These are phyloP conservation scores for Cladochytrium replicatum DNA, from an alignment of 192 early-diverging fungal species.

Conservation along the genomic window DNA sequence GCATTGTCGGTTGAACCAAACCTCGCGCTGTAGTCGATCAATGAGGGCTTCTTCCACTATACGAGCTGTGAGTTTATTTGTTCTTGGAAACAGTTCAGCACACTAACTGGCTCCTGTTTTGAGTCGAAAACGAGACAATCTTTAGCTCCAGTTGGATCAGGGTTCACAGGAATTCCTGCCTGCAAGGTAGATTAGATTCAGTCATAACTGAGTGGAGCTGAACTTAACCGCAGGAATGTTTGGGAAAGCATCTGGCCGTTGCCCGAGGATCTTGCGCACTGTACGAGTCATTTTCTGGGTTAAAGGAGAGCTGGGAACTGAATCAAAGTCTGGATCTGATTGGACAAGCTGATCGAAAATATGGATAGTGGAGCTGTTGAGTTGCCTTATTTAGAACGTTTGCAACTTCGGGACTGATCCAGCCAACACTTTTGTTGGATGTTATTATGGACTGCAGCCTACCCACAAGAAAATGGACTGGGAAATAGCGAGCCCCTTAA, in stretches of 20 bases:
- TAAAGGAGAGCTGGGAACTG: too few relatives aligned
- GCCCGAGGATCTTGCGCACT: conserved; percentile 13
- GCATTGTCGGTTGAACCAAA: background rate
- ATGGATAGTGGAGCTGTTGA: too few relatives aligned
- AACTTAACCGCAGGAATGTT: conserved; percentile 15
- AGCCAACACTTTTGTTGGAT: too few relatives aligned
- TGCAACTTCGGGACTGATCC: too few relatives aligned
- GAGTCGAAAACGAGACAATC: background rate
- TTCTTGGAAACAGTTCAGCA: conserved; percentile 7
- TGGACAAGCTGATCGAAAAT: too few relatives aligned
- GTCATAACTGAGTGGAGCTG: background rate
- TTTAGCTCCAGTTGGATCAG: conserved; percentile 8
- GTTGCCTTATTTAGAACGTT: too few relatives aligned
- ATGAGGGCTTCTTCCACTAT: conserved; percentile 10
- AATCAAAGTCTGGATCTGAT: too few relatives aligned
- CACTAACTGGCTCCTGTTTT: background rate
- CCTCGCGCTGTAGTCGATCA: background rate
- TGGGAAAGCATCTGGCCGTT: conserved; percentile 14
- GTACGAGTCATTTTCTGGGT: too few relatives aligned
- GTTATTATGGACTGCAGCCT: too few relatives aligned
- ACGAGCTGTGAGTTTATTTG: conserved; percentile 13
- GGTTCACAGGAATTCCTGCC: conserved; percentile 7
- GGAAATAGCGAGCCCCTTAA: too few relatives aligned
- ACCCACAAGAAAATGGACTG: too few relatives aligned
- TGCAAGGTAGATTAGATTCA: background rate